Conservation (phyloP, 2,329 filamentous ascomycete genomes). For the Annulohypoxylon truncatum region DNA sequence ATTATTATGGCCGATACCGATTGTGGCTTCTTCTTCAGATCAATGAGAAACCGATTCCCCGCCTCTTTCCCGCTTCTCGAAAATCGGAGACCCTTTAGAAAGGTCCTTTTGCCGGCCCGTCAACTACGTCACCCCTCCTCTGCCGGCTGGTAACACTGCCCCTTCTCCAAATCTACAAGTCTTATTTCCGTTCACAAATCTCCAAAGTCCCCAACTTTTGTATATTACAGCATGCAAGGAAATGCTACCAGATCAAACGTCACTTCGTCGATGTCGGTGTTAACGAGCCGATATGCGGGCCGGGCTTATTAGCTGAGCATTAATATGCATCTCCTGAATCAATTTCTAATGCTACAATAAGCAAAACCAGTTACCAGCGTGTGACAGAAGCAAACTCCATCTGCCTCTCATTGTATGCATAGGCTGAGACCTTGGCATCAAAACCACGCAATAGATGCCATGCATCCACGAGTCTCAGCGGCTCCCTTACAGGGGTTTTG, state of each 20-base stretch:
- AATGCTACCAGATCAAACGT: not conserved
- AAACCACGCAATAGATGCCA: not conserved
- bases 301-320: conserved; percentile 41
- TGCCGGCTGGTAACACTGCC: conserved; percentile 3
- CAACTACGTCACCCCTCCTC: conserved; percentile 19
- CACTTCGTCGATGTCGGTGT: conserved; percentile 12
- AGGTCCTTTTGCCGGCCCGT: conserved; percentile 17
- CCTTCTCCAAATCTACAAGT: conserved; percentile 32
- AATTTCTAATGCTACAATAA: conserved; percentile 37
- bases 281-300: conserved; percentile 8
- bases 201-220: conserved; percentile 21
- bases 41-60: not conserved
- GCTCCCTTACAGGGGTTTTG: conserved; percentile 2
- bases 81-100: conserved; percentile 20
- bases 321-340: conserved; percentile 20
- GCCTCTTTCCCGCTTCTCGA: not conserved
- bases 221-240: not conserved
- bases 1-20: conserved; percentile 21
- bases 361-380: conserved; percentile 11
- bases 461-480: conserved; percentile 3
- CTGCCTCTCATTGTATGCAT: not conserved
- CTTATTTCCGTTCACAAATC: conserved; percentile 19
- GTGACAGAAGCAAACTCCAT: conserved; percentile 7
- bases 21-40: conserved; percentile 1
- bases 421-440: conserved; percentile 22